Evolutionary conservation across 139 green algal genomes (phyloP), one percentile per base, ranked within the genome.

Genomic region (Raphidocelis subcapitata): DNA sequence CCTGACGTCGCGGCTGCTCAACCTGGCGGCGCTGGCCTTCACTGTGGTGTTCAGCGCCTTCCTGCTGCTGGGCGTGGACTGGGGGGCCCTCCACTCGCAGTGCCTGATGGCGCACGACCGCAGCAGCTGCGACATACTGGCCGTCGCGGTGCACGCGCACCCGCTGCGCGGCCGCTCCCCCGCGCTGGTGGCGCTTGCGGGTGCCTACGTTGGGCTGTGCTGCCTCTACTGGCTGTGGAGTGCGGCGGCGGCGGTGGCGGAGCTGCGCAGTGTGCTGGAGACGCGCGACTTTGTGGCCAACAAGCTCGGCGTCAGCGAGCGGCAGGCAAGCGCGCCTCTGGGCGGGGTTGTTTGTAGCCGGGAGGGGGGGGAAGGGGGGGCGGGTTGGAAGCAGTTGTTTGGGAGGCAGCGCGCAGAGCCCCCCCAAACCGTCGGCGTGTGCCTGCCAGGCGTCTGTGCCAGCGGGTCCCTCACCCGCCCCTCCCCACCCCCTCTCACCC

Each of bases 31-130:
- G 0, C 85, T 98, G n/a, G 88, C 66, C 18, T 98, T 98, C 86
- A 98, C 93, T 0, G 88, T 96, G 37, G 76, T 74, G 49, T 93
- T 98, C 75, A 91, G 82, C 2, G 86, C 63, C 49, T 91, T 97
- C 67, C 82, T 98, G 64, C 85, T 98, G 54, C 80, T 99, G 28
- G 88, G 83, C 56, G 85, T 98, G 2, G 77, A 97, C 68, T 98
- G 92, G 89, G 20, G 63, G 2, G 89, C 81, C 10, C 79, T 97
- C 60, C 71, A 55, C 41, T 89, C 80, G 72, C 56, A 89, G 2
- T 55, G 69, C 31, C 44, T 76, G 1, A n/a, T 69, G 23, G 44
- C 69, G 8, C 69, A 76, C 21, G 69, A 76, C 5, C 59, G 67
- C 24, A 84, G 84, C 55, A 88, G 72, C 2, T 94, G 91, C 76